Evolutionary conservation across 495 filamentous ascomycete genomes (phyloP), one percentile per base, ranked within the genome.

Genomic region (Neurospora terricola): DNA sequence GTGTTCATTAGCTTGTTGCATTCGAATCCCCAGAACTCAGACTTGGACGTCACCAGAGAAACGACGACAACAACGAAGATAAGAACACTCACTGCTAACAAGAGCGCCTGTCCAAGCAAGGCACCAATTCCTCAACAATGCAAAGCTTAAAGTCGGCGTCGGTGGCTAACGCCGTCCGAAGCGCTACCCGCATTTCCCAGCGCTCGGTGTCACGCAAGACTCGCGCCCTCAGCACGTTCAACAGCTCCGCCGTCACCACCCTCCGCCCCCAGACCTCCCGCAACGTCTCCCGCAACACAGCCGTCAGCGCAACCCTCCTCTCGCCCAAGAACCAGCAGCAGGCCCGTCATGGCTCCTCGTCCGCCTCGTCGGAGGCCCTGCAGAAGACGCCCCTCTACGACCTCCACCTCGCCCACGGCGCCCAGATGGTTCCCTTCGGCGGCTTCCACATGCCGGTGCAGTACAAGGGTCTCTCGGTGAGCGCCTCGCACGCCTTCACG

Each of bases 361-460:
- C 85, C 36, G 73, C 83, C 21, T 79, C 80, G 27, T 59, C 73
- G 7, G 75, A 81, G 11, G 77, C 76, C 23, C 85, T 90, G 75
- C 83, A 80, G 39, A 91, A 89, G 79, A 99, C 96, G 3, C 89
- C 91, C 38, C 88, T 99, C 48, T 91, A 96, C 83, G 90, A 94
- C 77, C 84, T 98, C 34, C 95, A 99, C 80, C 75, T 93, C 70
- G 82, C 84, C 39, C 83, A 92, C 79, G 93, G 93, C 75, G 96
- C 87, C 54, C 97, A 96, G 83, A 97, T 99, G 90, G 94, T 98
- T 71, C 93, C 93, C n/a, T 99, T 97, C 79, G 95, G 91, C 72
- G 94, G 94, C 74, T 98, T 90, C 84, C 85, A 87, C 71, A 98
- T 99, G 96, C 96, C 96, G 21, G 88, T 99, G 36, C 91, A 94